phyloP scores from a whole-genome alignment of 495 filamentous ascomycete species.

The Rusavskia elegans region DNA sequence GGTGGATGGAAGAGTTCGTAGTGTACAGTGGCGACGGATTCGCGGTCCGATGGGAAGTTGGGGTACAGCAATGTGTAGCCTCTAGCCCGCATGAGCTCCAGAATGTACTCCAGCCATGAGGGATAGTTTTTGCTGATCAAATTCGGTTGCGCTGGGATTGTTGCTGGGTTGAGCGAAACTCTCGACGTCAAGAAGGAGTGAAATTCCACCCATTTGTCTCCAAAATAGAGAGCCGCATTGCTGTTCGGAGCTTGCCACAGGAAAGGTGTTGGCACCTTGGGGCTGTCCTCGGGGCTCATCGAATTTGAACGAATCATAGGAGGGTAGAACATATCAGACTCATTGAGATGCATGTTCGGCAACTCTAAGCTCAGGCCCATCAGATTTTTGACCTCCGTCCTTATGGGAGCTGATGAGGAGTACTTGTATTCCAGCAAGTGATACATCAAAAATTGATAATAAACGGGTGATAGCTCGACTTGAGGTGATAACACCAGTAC shows the following conservation, averaged over 20 bases:
- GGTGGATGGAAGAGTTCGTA: conserved; percentile 53
- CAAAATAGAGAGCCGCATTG: conserved; percentile 65
- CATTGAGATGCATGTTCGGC: conserved; percentile 43
- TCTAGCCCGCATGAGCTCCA: conserved; percentile 52
- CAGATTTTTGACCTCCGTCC: conserved; percentile 32
- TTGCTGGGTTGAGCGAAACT: conserved; percentile 24
- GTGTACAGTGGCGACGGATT: conserved; percentile 50
- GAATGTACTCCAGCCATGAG: conserved; percentile 60
- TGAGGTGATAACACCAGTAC: conserved; percentile 66
- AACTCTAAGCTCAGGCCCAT: conserved; percentile 65
- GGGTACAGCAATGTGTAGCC: conserved; percentile 69
- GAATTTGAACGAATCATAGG: conserved; percentile 21
- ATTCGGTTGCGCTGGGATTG: conserved; percentile 13
- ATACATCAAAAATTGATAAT: conserved; percentile 72
- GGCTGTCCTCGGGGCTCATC: conserved; percentile 12
- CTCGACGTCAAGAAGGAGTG: conserved; percentile 53
- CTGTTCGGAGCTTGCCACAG: conserved; percentile 71
- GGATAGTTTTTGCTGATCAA: conserved; percentile 46
- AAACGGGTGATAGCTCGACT: conserved; percentile 54
- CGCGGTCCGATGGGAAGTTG: conserved; percentile 25
- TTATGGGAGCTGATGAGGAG: conserved; percentile 31
- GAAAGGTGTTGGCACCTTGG: conserved; percentile 34
- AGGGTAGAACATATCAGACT: conserved; percentile 31
- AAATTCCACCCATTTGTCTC: conserved; percentile 68
- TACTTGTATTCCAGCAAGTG: conserved; percentile 56